Percentiles rank a stretch among this genome's conserved stretches.
Evolutionary conservation across 306 rosid genomes (phyloP).

Genomic region (Quercus alba): DNA sequence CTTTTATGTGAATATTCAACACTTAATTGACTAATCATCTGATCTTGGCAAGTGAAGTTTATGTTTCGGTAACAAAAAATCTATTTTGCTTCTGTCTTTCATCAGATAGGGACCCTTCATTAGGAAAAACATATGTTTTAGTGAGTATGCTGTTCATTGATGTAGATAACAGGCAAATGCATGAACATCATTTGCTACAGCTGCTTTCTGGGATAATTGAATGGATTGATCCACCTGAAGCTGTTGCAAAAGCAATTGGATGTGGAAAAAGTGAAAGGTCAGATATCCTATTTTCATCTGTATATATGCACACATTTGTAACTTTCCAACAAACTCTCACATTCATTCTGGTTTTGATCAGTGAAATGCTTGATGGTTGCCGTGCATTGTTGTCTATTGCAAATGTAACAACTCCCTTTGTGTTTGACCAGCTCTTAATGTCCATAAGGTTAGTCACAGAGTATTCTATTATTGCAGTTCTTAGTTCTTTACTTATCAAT

Average conservation of each 20-base stretch:
- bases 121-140: slow-evolving; percentile 19
- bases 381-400: slow-evolving; percentile 90
- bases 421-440: slow-evolving; percentile 71
- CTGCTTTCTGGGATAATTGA: slow-evolving; percentile 77
- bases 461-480: slow-evolving; percentile 12
- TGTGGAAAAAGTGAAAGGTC: slow-evolving; percentile 87
- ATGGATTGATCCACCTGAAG: slow-evolving; percentile 95
- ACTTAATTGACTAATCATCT: not conserved
- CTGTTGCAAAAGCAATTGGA: slow-evolving; percentile 70
- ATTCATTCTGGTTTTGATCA: slow-evolving; percentile 40
- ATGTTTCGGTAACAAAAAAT: not conserved
- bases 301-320: not conserved
- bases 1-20: not conserved
- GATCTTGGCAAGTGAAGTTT: slow-evolving; percentile 6
- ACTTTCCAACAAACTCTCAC: slow-evolving; percentile 14
- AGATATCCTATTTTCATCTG: slow-evolving; percentile 4
- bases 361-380: slow-evolving; percentile 97
- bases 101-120: slow-evolving; percentile 11
- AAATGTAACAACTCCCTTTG: slow-evolving; percentile 60
- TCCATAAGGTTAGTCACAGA: slow-evolving; percentile 48
- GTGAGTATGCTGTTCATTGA: slow-evolving; percentile 24
- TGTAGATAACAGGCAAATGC: slow-evolving; percentile 72
- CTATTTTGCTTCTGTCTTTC: not conserved
- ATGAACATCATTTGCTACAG: slow-evolving; percentile 72
- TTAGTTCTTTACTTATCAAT: slow-evolving; percentile 8